phyloP scores from a whole-genome alignment of 2,329 filamentous ascomycete species.

The Colletotrichum sp. region DNA sequence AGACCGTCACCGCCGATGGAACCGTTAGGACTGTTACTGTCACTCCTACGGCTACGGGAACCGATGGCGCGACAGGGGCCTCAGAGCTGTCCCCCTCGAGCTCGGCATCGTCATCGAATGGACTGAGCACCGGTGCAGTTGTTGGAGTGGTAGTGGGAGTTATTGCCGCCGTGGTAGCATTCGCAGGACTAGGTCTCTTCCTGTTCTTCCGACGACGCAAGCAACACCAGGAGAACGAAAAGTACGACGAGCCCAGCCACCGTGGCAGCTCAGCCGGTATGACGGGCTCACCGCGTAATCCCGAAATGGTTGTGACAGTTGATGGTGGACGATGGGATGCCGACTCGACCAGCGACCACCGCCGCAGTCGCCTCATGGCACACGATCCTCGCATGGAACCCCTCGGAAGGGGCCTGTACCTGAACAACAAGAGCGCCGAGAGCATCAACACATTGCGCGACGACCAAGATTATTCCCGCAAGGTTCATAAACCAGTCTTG shows the following conservation, averaged over 20 bases:
- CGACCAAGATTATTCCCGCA: constrained; percentile 69
- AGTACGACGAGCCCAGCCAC: constrained; percentile 49
- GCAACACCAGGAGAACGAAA: constrained; percentile 44
- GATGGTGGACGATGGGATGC: constrained; percentile 25
- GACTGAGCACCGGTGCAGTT: constrained; percentile 50
- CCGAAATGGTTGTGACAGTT: constrained; percentile 43
- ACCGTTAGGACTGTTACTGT: constrained; percentile 60
- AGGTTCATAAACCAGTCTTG: constrained; percentile 63
- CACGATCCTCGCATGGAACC: constrained; percentile 70
- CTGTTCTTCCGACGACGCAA: constrained; percentile 51
- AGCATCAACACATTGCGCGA: constrained; percentile 68
- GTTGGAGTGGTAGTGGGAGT: constrained; percentile 46
- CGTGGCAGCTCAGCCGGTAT: constrained; percentile 57
- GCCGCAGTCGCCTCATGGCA: constrained; percentile 58
- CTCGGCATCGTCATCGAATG: constrained; percentile 6
- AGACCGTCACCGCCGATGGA: constrained; percentile 61
- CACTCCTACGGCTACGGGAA: constrained; percentile 41
- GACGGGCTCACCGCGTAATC: constrained; percentile 45
- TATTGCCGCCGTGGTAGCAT: constrained; percentile 44
- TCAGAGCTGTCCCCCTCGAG: not conserved
- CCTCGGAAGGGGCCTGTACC: constrained; percentile 61
- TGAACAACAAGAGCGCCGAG: constrained; percentile 63
- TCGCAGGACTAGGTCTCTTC: constrained; percentile 42
- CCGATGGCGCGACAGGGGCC: constrained; percentile 21
- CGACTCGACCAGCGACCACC: constrained; percentile 13